Evolutionary conservation across 164 flowering plant species (phyloP), one percentile per base, ranked within the genome.

Genomic region (Nelumbo lutea): DNA sequence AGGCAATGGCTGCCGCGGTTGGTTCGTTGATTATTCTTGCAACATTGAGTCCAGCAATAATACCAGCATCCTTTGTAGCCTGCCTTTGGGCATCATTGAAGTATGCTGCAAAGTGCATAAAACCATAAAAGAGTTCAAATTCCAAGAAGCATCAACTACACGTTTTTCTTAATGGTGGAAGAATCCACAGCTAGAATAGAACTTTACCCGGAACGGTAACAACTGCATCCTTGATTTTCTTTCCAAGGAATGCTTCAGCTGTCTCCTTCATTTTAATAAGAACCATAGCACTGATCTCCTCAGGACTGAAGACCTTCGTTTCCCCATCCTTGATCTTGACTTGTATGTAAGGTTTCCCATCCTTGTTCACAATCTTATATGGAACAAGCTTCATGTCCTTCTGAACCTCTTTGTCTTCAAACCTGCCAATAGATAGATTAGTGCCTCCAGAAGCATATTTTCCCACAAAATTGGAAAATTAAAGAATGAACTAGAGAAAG

Each of bases 171-270:
- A 27, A 27, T 27, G 27, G 27, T 27, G 27, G 27, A 27, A 27
- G 7, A 63, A 48, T 50, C 61, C 38, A 62, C 39, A 62, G 15
- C 52, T 27, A 9, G 42, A 9, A 66, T 27, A 61, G 10, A 51
- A 63, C 45, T 41, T 76, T 55, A 91, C 96, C 97, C 68, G 97
- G 97, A 68, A 91, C 97, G 3, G 97, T 91, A 43, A 91, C 90
- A 53, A 91, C 96, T 27, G 97, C 97, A 79, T 91, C 93, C 91
- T 90, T 91, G 64, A 91, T 86, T 75, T 84, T 88, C 92, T 91
- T 90, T 58, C 97, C 97, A 71, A 91, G 91, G 85, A 86, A 91
- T 66, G 93, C 91, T 73, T 91, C 97, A 13, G 97, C 97, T 61
- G 97, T 91, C 75, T 91, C 96, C 86, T 91, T 91, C 97, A 91